Base-by-base conservation (phyloP, 345 rosid species). In the Camelina hispida region DNA sequence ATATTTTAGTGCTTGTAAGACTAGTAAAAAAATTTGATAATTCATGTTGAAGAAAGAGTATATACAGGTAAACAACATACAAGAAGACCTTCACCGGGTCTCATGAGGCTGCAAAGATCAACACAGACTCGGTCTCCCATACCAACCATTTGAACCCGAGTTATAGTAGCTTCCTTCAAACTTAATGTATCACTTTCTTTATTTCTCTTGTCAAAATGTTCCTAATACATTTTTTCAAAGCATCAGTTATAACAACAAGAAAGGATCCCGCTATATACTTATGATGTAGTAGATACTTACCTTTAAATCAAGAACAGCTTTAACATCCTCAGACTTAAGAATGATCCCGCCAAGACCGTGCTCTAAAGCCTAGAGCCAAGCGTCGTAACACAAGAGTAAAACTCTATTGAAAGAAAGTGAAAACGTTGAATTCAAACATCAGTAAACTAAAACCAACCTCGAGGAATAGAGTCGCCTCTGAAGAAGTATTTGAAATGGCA, bases 61-160 rank as follows among this genome's bases (percentile, higher is more conserved):
- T 56, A 71, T 78, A 78, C 48, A 55, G 62, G 77, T 25, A 23
- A 70, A 78, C 85, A 65, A 78, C 85, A 65, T 78, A 88, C 98
- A 85, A 89, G 85, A 76, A 93, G 96, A 58, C 97, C 98, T 85
- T 89, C 98, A 74, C 96, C 93, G 60, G 91, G 89, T 83, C 81
- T 87, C 94, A 91, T 88, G 62, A 93, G 94, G 78, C 97, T 91
- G 69, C 97, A 91, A 66, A 91, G 94, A 85, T 93, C 98, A 70
- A 89, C 96, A 82, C 97, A 93, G 28, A 89, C 94, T 63, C 96
- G 81, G 78, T 93, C 96, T 47, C 98, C 97, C 96, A 93, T 89
- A 71, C 97, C 93, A 38, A 80, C 88, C 59, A 80, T 82, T 47
- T 83, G 57, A 80, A 93, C 76, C 60, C 66, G 71, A 55, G 90